Conservation (phyloP, 768 basidiomycete genomes). For the Leccinum obscurum region DNA sequence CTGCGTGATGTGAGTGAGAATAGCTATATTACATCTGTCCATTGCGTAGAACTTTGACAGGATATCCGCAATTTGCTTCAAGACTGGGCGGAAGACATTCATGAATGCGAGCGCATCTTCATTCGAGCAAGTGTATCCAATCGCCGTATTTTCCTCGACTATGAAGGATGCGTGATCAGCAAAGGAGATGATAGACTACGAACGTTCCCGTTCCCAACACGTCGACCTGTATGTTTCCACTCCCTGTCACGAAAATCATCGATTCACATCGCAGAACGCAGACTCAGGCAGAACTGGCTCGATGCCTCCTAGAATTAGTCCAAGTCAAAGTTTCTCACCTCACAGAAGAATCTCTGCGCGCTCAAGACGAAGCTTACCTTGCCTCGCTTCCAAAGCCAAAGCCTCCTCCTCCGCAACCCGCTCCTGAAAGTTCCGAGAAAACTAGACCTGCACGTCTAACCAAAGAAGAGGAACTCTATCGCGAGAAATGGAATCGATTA, state of each 20-base stretch:
- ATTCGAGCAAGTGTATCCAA: constrained; percentile 89
- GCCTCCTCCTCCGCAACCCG: constrained; percentile 41
- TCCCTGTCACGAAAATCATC: background rate
- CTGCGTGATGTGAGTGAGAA: constrained; percentile 71
- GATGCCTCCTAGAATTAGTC: constrained; percentile 85
- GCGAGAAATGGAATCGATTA: constrained; percentile 80
- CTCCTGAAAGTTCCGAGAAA: constrained; percentile 41
- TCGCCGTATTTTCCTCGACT: constrained; percentile 86
- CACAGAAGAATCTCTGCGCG: constrained; percentile 79
- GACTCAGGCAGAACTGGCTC: constrained; percentile 88
- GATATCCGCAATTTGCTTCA: constrained; percentile 83
- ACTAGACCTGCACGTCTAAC: constrained; percentile 60
- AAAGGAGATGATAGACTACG: constrained; percentile 84
- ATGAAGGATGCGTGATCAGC: constrained; percentile 72
- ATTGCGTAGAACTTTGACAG: constrained; percentile 36
- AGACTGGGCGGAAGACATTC: constrained; percentile 88
- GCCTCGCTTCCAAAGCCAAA: constrained; percentile 87
- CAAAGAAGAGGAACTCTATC: constrained; percentile 75
- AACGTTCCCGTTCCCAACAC: constrained; percentile 94
- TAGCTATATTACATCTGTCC: background rate
- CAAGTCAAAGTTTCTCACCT: constrained; percentile 83
- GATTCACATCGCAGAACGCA: constrained; percentile 30
- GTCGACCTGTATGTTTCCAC: constrained; percentile 70
- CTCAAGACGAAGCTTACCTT: constrained; percentile 87
- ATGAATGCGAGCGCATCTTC: constrained; percentile 87